Evolutionary conservation across 1,284 basidiomycete genomes (phyloP).

Genomic region (Pseudozyma hubeiensis): DNA sequence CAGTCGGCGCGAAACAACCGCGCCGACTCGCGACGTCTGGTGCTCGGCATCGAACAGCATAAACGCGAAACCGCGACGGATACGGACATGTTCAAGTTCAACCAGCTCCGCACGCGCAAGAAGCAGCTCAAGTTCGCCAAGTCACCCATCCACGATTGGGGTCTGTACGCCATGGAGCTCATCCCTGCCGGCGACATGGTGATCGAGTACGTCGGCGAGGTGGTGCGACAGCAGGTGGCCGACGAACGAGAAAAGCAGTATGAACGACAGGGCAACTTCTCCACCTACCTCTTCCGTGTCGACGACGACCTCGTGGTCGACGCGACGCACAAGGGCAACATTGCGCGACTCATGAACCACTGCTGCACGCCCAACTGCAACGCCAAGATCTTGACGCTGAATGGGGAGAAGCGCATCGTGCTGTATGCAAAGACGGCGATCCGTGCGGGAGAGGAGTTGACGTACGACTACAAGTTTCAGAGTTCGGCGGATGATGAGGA

Average conservation of each 20-base stretch:
- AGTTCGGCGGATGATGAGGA: constrained; percentile 64
- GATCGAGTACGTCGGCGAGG: constrained; percentile 98
- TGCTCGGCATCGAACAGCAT: constrained; percentile 93
- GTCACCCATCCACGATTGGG: constrained; percentile 98
- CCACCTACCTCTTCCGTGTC: constrained; percentile 69
- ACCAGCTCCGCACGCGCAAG: constrained; percentile 96
- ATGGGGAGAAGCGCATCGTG: constrained; percentile 97
- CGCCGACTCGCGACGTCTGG: constrained; percentile 90
- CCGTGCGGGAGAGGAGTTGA: constrained; percentile 75
- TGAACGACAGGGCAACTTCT: constrained; percentile 72
- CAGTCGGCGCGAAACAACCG: constrained; percentile 90
- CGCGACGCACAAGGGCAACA: constrained; percentile 97
- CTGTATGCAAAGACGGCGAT: constrained; percentile 94
- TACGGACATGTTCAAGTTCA: constrained; percentile 85
- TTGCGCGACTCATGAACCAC: constrained; percentile 76
- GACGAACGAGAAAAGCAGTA: constrained; percentile 97
- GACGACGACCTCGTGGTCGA: constrained; percentile 78
- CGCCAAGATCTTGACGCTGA: constrained; percentile 98
- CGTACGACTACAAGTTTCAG: constrained; percentile 69
- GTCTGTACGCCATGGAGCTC: constrained; percentile 75
- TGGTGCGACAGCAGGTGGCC: constrained; percentile 93
- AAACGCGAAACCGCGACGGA: constrained; percentile 74
- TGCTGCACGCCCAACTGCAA: constrained; percentile 97
- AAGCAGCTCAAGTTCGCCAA: constrained; percentile 96
- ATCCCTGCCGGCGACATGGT: constrained; percentile 98